Conservation (phyloP, 495 filamentous ascomycete species). For the Entonaema liquescens region DNA sequence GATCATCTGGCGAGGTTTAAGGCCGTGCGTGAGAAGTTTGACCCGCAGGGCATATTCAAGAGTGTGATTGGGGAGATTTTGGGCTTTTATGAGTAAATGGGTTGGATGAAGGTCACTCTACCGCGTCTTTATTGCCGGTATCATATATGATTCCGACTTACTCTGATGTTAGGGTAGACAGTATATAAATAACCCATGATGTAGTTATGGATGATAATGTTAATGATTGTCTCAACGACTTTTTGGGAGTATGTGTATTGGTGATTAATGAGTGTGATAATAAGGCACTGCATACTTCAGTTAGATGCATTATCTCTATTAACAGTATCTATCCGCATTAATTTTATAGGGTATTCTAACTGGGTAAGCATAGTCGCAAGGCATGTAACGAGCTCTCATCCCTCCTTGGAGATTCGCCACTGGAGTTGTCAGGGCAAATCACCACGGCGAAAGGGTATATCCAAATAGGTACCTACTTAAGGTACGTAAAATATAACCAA, state of each 20-base stretch:
- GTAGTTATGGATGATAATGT: neutral
- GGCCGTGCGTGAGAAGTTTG: slow-evolving; percentile 54
- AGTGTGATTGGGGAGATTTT: slow-evolving; percentile 58
- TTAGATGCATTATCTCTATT: neutral
- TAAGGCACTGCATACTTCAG: neutral
- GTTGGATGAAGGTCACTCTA: neutral
- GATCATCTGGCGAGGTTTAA: slow-evolving; percentile 57
- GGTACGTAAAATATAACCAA: neutral
- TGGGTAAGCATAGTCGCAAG: too few species aligned
- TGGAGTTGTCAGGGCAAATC: neutral
- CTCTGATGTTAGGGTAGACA: neutral
- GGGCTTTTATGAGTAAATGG: slow-evolving; percentile 47
- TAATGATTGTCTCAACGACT: neutral
- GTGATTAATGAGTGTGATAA: neutral
- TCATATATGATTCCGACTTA: neutral
- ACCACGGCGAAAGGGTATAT: neutral
- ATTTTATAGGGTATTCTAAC: neutral
- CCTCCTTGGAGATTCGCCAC: neutral
- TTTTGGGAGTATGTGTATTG: neutral
- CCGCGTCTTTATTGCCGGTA: neutral
- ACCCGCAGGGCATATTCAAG: slow-evolving; percentile 57
- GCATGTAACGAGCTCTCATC: too few species aligned
- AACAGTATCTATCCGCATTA: too few species aligned
- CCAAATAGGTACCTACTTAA: neutral
- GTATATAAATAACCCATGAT: neutral